These are phyloP conservation scores for Basipetospora chlamydospora DNA, from an alignment of 2,329 filamentous ascomycete species.

Conservation along the genomic window DNA sequence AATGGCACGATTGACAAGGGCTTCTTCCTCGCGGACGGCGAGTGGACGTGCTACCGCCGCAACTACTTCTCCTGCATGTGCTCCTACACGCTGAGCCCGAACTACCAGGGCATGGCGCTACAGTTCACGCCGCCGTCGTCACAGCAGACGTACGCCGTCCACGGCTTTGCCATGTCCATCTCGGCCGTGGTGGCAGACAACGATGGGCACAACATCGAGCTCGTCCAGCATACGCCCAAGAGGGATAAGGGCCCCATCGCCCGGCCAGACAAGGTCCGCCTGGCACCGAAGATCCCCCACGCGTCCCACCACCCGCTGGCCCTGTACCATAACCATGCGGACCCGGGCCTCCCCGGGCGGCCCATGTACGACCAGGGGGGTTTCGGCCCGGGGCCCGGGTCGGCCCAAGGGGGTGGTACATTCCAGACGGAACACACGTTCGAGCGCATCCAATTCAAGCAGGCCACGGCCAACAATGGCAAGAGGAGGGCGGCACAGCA, in stretches of 20 bases:
- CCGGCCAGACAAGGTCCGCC: slow-evolving; percentile 53
- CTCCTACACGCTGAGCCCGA: slow-evolving; percentile 56
- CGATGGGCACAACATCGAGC: slow-evolving; percentile 60
- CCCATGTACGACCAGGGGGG: slow-evolving; percentile 26
- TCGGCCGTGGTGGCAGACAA: slow-evolving; percentile 69
- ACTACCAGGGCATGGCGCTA: slow-evolving; percentile 28
- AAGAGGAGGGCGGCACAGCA: slow-evolving; percentile 83
- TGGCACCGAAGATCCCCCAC: slow-evolving; percentile 52
- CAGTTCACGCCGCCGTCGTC: slow-evolving; percentile 36
- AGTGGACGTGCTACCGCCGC: slow-evolving; percentile 85
- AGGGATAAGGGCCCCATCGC: slow-evolving; percentile 74
- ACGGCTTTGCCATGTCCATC: slow-evolving; percentile 69
- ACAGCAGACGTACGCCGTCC: slow-evolving; percentile 47
- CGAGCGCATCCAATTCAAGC: slow-evolving; percentile 88
- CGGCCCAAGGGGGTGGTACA: slow-evolving; percentile 15
- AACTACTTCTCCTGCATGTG: slow-evolving; percentile 85
- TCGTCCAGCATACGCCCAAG: slow-evolving; percentile 86
- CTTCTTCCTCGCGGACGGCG: slow-evolving; percentile 65
- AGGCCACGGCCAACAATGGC: slow-evolving; percentile 85
- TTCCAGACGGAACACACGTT: slow-evolving; percentile 48
- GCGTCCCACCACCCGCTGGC: slow-evolving; percentile 26
- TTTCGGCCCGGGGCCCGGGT: slow-evolving; percentile 10
- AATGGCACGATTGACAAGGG: slow-evolving; percentile 76
- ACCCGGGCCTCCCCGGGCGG: slow-evolving; percentile 6
- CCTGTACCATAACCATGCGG: slow-evolving; percentile 26